Conservation (phyloP, 2,329 filamentous ascomycete genomes). For the Sphaerostilbella broomeana region DNA sequence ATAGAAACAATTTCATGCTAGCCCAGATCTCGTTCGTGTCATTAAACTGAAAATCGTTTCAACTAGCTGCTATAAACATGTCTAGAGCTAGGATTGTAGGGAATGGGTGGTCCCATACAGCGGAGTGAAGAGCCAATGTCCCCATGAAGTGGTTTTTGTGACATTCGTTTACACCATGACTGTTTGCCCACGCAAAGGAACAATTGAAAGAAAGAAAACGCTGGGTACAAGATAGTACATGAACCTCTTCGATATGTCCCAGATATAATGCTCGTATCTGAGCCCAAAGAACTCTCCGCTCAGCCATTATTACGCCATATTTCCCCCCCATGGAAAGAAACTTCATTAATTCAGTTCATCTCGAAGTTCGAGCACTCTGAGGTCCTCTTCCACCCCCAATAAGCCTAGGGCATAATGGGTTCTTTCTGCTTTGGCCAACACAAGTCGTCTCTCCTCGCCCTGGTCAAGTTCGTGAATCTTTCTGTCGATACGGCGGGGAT, state of each 20-base stretch:
- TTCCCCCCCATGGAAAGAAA: neutral
- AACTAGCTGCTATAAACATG: neutral
- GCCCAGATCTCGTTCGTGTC: neutral
- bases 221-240: too few relatives aligned
- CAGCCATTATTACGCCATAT: neutral
- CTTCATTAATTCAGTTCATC: conserved; percentile 11
- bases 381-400: conserved; percentile 69
- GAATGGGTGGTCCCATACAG: too few relatives aligned
- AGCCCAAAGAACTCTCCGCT: too few relatives aligned
- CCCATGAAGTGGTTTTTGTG: too few relatives aligned
- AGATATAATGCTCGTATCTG: too few relatives aligned
- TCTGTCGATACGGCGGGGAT: conserved; percentile 44
- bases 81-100: neutral
- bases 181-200: too few relatives aligned
- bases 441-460: conserved; percentile 40
- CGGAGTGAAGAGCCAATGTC: too few relatives aligned
- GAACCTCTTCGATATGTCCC: too few relatives aligned
- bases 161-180: too few relatives aligned
- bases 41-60: neutral
- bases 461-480: conserved; percentile 42
- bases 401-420: conserved; percentile 73
- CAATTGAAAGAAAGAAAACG: too few relatives aligned
- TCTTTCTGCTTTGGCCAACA: conserved; percentile 56
- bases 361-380: conserved; percentile 53
- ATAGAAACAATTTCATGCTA: conserved; percentile 11